Evolutionary conservation across 345 rosid species (phyloP), one percentile per base, ranked within the genome.

Genomic region (Rhodomyrtus tomentosa): DNA sequence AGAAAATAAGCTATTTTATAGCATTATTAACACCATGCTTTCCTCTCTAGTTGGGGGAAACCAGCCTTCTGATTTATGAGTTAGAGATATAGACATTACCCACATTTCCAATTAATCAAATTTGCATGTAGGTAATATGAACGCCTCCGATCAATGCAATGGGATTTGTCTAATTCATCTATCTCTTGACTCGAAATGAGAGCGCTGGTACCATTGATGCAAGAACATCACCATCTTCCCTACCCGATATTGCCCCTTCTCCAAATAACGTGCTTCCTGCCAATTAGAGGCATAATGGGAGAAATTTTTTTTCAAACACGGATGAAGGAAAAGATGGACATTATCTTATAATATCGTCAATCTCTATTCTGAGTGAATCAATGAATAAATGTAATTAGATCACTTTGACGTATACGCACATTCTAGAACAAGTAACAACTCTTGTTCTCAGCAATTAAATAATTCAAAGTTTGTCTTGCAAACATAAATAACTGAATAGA

Each of bases 301-400:
- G 36, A 58, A 58, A 58, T 2, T 58, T 58, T 58, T 0, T n/a
- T 6, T 58, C 15, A 58, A 58, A 0, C 1, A 58, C 7, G 0
- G 16, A 58, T 27, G 36, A 58, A 58, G 72, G 72, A 27, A n/a
- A n/a, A 27, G 14, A 27, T 13, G 68, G 13, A 0, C 8, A 1
- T 58, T 58, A 58, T 0, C 4, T 0, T 0, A n/a, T 1, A 29
- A 16, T 27, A 58, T 56, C 2, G 5, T 0, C 1, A 56, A 56
- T 56, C 4, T 25, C 68, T 4, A 25, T 58, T 13, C 36, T 27
- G 29, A 56, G n/a, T 56, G 18, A 56, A 27, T 27, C 14, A 55
- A 55, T 25, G 16, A 58, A 58, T 27, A n/a, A 20, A 27, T n/a
- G 0, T 58, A n/a, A 58, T 0, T 58, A 27, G 36, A 58, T 58